Percentiles rank a stretch among this genome's conserved stretches.
phyloP scores from a whole-genome alignment of 768 basidiomycete genomes.

The Podaxis carcinomalis region DNA sequence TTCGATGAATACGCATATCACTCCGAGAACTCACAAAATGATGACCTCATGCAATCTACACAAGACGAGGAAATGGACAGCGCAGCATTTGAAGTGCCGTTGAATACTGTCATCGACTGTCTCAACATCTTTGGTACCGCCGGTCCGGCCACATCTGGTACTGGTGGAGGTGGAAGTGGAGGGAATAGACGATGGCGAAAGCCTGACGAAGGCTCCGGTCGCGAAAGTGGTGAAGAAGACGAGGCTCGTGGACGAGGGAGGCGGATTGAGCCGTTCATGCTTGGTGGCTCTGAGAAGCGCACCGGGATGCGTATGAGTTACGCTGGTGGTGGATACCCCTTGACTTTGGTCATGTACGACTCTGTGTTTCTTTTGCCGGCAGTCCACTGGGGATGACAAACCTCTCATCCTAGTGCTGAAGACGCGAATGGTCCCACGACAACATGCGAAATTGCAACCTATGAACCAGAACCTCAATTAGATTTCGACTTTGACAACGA shows the following conservation, averaged over 20 bases:
- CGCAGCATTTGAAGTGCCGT: slow-evolving; percentile 74
- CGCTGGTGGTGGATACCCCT: slow-evolving; percentile 69
- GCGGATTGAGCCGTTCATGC: slow-evolving; percentile 59
- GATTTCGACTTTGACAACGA: slow-evolving; percentile 76
- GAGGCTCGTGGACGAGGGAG: slow-evolving; percentile 34
- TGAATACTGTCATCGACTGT: slow-evolving; percentile 83
- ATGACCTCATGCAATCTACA: neutral
- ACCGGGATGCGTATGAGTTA: slow-evolving; percentile 89
- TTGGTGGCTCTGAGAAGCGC: slow-evolving; percentile 49
- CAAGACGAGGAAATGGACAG: slow-evolving; percentile 26
- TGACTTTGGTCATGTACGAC: slow-evolving; percentile 73
- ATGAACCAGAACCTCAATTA: slow-evolving; percentile 75
- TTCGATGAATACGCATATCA: slow-evolving; percentile 14
- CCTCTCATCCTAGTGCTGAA: slow-evolving; percentile 48
- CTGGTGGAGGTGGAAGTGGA: slow-evolving; percentile 15
- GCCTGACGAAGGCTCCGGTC: slow-evolving; percentile 43
- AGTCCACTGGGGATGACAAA: neutral
- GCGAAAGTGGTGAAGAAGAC: slow-evolving; percentile 32
- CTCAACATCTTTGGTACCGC: slow-evolving; percentile 93
- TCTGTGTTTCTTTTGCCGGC: neutral
- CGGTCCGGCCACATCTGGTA: slow-evolving; percentile 30
- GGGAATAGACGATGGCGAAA: slow-evolving; percentile 48
- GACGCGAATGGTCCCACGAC: slow-evolving; percentile 81
- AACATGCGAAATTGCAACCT: slow-evolving; percentile 82
- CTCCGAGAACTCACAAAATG: slow-evolving; percentile 18